Base-by-base conservation (phyloP, 2,329 filamentous ascomycete species). In the Sporothrix variecibatus region DNA sequence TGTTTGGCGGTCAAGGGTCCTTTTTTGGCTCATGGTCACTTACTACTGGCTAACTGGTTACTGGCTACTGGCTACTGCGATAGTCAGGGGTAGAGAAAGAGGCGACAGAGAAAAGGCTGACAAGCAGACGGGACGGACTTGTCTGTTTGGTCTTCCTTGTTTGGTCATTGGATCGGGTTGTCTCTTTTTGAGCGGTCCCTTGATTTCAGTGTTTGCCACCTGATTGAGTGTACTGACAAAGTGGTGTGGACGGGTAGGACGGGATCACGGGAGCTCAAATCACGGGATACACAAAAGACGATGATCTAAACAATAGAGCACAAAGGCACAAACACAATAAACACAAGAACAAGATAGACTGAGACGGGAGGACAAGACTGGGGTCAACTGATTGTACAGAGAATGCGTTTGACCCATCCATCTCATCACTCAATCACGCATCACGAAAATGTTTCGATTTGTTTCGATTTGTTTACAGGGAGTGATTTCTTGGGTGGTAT, bases 361-460 rank as follows among this genome's bases (percentile, higher is more conserved):
- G 56, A 28, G 11, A 60, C 17, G 17, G 15, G 43, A 49, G 43
- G 43, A 49, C 43, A n/a, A 15, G 34, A 65, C 60, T 43, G 38
- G 60, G 56, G n/a, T 65, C 64, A 49, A 67, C 15, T 49, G 64
- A 43, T 49, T 60, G 23, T 15, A 34, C 51, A 56, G 20, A 26
- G 28, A 5, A 65, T 17, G 64, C 38, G 62, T 67, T 43, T 28
- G 62, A 46, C 62, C 62, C 62, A 43, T 49, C 6, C 26, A 34
- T 40, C 34, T 51, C 3, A 28, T 64, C 43, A 17, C 43, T 49
- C 23, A 23, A 28, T 64, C 43, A 17, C 43, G 17, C 23, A 23
- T 46, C 38, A 40, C 34, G 7, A 12, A 12, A 43, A 43, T 69
- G 65, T 71, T 64, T 74, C 40, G 65, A n/a, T 53, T 73, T 71